Conservation (phyloP, 805 yeast genomes). For the Starmera caribaea region DNA sequence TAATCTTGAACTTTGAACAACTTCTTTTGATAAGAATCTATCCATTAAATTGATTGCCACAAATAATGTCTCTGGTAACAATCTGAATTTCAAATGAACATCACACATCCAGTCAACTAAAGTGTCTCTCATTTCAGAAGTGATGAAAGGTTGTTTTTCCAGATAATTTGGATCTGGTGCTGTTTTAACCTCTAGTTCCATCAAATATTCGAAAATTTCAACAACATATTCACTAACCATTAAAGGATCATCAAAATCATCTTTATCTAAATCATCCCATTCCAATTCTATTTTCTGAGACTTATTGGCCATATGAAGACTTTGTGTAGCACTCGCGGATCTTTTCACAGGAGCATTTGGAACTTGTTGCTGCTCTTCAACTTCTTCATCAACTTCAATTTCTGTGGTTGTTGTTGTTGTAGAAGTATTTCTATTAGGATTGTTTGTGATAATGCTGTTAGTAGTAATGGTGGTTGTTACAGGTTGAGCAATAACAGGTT, state of each 20-base stretch:
- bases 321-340: constrained; percentile 23
- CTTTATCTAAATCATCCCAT: constrained; percentile 75
- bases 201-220: constrained; percentile 76
- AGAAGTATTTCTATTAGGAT: too few relatives aligned
- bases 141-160: constrained; percentile 32
- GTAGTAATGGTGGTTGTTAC: constrained; percentile 1
- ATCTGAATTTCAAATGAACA: constrained; percentile 74
- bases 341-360: constrained; percentile 25
- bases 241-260: constrained; percentile 69
- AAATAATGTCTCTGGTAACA: constrained; percentile 80
- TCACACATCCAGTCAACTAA: constrained; percentile 93
- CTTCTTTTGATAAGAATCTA: constrained; percentile 68
- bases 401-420: too few relatives aligned
- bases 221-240: constrained; percentile 91
- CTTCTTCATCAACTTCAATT: neutral
- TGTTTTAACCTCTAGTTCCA: constrained; percentile 61
- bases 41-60: constrained; percentile 83
- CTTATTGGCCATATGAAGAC: constrained; percentile 7
- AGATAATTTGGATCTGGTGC: constrained; percentile 42
- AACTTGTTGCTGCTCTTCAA: neutral
- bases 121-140: constrained; percentile 59
- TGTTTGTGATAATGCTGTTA: neutral
- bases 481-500: neutral
- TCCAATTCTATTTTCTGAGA: constrained; percentile 23
- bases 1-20: constrained; percentile 69